Evolutionary conservation across 2,329 filamentous ascomycete species (phyloP).

Genomic region (Penicillium digitatum): DNA sequence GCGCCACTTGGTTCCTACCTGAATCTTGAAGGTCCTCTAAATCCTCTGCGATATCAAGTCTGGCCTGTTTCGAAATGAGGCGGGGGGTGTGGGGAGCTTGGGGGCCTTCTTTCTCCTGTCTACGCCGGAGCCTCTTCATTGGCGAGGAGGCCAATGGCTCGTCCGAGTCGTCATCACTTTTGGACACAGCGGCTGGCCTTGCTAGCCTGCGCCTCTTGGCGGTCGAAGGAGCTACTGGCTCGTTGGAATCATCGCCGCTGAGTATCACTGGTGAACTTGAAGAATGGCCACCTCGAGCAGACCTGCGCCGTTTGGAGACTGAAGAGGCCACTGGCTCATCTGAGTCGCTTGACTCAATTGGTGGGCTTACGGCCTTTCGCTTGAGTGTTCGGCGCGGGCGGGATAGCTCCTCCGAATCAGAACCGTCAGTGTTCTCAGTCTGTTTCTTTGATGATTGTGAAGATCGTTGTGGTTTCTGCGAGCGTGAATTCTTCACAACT

Average conservation of each 20-base stretch:
- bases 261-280: not conserved
- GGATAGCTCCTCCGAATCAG: conserved; percentile 14
- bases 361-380: conserved; percentile 23
- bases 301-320: conserved; percentile 20
- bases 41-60: conserved; percentile 45
- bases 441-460: not conserved
- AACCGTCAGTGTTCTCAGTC: not conserved
- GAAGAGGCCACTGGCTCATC: conserved; percentile 26
- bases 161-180: not conserved
- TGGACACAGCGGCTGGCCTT: not conserved
- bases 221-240: not conserved
- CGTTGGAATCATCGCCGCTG: not conserved
- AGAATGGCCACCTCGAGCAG: not conserved
- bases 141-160: conserved; percentile 19
- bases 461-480: not conserved
- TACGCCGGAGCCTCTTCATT: conserved; percentile 24
- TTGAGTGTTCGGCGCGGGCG: conserved; percentile 29
- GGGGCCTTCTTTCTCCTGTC: conserved; percentile 14
- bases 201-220: not conserved
- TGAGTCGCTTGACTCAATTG: conserved; percentile 26
- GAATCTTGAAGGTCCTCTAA: conserved; percentile 45
- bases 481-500: not conserved
- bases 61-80: conserved; percentile 29
- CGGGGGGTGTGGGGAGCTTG: conserved; percentile 27
- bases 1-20: conserved; percentile 22